Base-by-base conservation (phyloP, 2,329 filamentous ascomycete genomes). In the Tolypocladium amazonense region DNA sequence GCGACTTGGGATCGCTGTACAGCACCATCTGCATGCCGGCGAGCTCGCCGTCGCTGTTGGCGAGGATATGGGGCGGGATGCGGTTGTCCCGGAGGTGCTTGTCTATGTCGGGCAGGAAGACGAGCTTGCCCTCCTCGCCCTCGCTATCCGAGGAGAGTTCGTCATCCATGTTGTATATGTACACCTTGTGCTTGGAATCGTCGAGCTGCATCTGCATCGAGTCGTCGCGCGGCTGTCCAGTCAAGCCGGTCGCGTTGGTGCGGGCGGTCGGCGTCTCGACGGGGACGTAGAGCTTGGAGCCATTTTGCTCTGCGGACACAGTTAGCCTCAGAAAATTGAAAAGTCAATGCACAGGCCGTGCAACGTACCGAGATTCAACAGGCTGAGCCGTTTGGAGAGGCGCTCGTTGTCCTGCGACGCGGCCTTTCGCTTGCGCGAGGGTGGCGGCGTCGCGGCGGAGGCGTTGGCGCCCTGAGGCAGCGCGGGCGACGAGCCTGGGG, bases 111-210 rank as follows among this genome's bases (percentile, higher is more conserved):
- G 91, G 87, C 0, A 96, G 81, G 76, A 97, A 92, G 69, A 92
- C 80, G 55, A 95, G 81, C 65, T 78, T 81, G 65, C 82, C 81
- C 27, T 83, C 78, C 62, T 81, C 79, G 59, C 62, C 63, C 15
- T 73, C 71, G 65, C 65, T 73, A 62, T 74, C 75, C 9, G 76
- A 77, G 18, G 88, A 87, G 38, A 97, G 82, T 75, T 97, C 93
- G 66, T 88, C 88, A 70, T 96, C 92, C 12, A 99, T 80, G 73
- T 95, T 87, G 77, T 92, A 88, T 66, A 99, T 92, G 79, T 94
- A 97, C 62, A 97, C 85, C 69, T 88, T 90, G 76, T 96, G 81
- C 68, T 89, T 89, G 38, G 89, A 88, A 74, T 96, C 88, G 75
- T 97, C 92, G 62, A 97, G 72, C 60, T 88, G 82, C 93, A 97